Percentiles rank a stretch among this genome's conserved stretches.
These are phyloP conservation scores for Favolaschia claudopus DNA, from an alignment of 768 basidiomycete species.

Conservation along the genomic window DNA sequence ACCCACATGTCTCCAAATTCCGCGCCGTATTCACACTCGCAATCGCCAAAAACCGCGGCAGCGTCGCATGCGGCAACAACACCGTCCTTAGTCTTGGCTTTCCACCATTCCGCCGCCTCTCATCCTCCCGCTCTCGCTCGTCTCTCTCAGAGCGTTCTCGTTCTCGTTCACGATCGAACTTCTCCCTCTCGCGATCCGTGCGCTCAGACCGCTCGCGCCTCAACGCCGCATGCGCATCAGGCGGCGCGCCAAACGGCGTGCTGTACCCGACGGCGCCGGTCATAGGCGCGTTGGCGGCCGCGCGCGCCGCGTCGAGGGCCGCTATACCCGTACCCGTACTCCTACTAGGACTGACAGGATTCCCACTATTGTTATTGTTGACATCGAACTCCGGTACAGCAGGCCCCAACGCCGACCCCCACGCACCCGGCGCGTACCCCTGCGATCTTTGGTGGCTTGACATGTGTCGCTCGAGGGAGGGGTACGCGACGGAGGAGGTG, in stretches of 20 bases:
- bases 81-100: conserved; percentile 20
- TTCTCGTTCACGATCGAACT: no score
- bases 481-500: conserved; percentile 13
- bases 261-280: background rate
- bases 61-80: conserved; percentile 69
- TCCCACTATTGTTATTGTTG: background rate
- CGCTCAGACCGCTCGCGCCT: background rate
- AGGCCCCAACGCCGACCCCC: conserved; percentile 11
- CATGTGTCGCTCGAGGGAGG: conserved; percentile 20
- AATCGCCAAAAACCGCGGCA: conserved; percentile 79
- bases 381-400: background rate
- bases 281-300: background rate
- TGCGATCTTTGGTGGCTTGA: conserved; percentile 25
- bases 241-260: background rate
- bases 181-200: background rate
- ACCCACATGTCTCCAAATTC: conserved; percentile 88
- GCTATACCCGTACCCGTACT: background rate
- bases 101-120: background rate
- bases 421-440: conserved; percentile 23
- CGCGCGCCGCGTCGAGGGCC: conserved; percentile 1
- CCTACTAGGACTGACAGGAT: background rate
- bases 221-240: background rate
- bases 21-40: conserved; percentile 79
- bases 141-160: no score
- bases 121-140: no score